These are phyloP conservation scores for Plenodomus biglobosus DNA, from an alignment of 2,329 filamentous ascomycete species.

Conservation along the genomic window DNA sequence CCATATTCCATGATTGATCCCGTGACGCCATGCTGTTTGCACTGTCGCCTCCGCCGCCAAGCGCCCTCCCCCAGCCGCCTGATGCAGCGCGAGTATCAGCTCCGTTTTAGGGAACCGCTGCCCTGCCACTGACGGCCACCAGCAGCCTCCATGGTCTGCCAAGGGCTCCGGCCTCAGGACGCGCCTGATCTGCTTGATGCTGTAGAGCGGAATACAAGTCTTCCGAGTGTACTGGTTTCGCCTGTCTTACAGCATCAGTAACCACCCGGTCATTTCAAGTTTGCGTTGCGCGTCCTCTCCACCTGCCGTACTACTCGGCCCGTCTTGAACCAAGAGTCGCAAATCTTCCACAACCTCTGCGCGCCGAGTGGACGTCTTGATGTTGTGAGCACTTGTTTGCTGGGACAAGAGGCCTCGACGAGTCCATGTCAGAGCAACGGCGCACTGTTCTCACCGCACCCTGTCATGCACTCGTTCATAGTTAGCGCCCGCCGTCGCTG, in stretches of 20 bases:
- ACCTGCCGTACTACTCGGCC: background rate
- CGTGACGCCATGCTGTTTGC: constrained; percentile 10
- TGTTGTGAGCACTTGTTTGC: background rate
- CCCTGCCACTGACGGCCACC: constrained; percentile 31
- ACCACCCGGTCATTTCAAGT: constrained; percentile 13
- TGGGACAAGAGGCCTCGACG: background rate
- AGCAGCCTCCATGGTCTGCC: constrained; percentile 21
- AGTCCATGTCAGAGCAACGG: constrained; percentile 11
- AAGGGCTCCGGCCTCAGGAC: constrained; percentile 27
- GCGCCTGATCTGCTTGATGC: constrained; percentile 35
- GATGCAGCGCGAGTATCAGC: constrained; percentile 36
- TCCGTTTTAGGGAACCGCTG: constrained; percentile 35
- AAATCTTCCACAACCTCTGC: background rate
- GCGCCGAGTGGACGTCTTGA: background rate
- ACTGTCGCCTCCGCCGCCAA: constrained; percentile 16
- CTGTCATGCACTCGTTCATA: constrained; percentile 31
- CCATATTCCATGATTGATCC: constrained; percentile 10
- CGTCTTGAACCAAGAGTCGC: background rate
- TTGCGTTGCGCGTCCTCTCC: constrained; percentile 24
- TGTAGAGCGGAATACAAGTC: constrained; percentile 30
- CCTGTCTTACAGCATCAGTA: constrained; percentile 35
- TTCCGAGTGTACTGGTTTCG: constrained; percentile 40
- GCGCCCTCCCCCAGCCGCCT: constrained; percentile 23
- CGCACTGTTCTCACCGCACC: constrained; percentile 34
- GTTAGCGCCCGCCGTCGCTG: constrained; percentile 43